phyloP scores from a whole-genome alignment of 2,329 filamentous ascomycete species.

The Neonectria neomacrospora region DNA sequence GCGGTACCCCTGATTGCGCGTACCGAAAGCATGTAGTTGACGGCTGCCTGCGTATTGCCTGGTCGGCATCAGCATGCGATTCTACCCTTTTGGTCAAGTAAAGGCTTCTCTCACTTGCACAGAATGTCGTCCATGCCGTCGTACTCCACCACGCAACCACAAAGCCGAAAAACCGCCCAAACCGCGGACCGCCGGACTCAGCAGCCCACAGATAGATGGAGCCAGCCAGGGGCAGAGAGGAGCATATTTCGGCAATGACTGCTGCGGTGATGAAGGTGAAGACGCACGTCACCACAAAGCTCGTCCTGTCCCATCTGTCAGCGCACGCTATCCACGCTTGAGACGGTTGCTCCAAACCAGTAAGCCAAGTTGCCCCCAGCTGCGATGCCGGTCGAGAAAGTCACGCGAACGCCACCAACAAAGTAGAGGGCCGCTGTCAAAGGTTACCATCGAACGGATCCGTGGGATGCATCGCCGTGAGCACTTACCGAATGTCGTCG shows the following conservation, averaged over 20 bases:
- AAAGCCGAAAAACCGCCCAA: constrained; percentile 66
- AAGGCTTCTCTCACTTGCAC: constrained; percentile 53
- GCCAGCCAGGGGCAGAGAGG: constrained; percentile 67
- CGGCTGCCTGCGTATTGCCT: constrained; percentile 62
- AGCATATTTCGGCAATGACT: constrained; percentile 70
- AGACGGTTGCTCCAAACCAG: constrained; percentile 54
- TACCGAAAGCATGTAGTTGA: constrained; percentile 64
- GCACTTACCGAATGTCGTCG: constrained; percentile 65
- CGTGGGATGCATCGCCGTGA: constrained; percentile 21
- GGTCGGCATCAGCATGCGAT: background rate
- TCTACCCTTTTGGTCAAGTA: background rate
- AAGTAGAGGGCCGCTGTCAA: constrained; percentile 68
- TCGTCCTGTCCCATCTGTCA: constrained; percentile 57
- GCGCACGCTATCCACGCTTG: background rate
- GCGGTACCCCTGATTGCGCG: constrained; percentile 26
- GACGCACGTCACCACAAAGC: constrained; percentile 67
- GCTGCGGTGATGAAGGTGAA: constrained; percentile 71
- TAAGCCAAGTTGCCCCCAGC: constrained; percentile 70
- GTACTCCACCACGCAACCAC: constrained; percentile 74
- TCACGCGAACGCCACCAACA: constrained; percentile 68
- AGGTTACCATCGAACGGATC: background rate
- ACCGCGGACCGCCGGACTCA: constrained; percentile 65
- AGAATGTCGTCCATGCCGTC: constrained; percentile 70
- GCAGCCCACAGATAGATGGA: constrained; percentile 73
- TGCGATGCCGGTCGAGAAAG: constrained; percentile 71